A percentile compares a stretch with the other conserved stretches of the same genome.
Conservation (phyloP, 495 filamentous ascomycete genomes). For the Penicillium diatomitis region DNA sequence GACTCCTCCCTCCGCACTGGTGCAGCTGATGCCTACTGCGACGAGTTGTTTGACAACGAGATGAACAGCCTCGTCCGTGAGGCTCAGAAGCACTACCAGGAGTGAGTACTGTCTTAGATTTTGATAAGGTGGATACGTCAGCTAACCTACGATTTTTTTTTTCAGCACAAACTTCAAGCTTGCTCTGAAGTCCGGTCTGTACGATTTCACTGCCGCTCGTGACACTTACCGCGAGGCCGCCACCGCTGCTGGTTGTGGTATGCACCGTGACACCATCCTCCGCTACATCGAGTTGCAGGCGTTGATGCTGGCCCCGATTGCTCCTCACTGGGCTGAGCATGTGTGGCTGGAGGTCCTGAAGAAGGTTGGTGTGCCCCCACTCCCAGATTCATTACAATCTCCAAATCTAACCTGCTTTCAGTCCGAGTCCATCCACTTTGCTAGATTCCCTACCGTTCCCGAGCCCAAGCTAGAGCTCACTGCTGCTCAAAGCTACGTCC, state of each 20-base stretch:
- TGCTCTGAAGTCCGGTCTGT: slow-evolving; percentile 81
- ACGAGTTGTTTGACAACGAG: slow-evolving; percentile 87
- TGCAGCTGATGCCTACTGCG: slow-evolving; percentile 67
- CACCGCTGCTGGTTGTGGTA: slow-evolving; percentile 61
- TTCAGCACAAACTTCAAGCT: slow-evolving; percentile 72
- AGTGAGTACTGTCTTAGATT: slow-evolving; percentile 28
- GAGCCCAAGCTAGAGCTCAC: slow-evolving; percentile 52
- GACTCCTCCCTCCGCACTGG: slow-evolving; percentile 67
- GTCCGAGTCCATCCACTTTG: slow-evolving; percentile 65
- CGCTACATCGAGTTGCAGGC: slow-evolving; percentile 85
- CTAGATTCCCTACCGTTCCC: slow-evolving; percentile 64
- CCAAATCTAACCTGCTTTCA: slow-evolving; percentile 13
- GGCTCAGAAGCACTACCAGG: slow-evolving; percentile 64
- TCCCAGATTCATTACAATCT: background rate
- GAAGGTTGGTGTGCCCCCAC: slow-evolving; percentile 39
- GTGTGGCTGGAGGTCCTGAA: slow-evolving; percentile 84
- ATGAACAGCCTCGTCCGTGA: slow-evolving; percentile 75
- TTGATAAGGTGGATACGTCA: background rate
- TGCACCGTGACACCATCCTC: slow-evolving; percentile 68
- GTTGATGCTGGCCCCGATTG: slow-evolving; percentile 65
- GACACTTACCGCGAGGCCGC: slow-evolving; percentile 85
- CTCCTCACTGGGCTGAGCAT: slow-evolving; percentile 92
- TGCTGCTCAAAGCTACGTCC: slow-evolving; percentile 74
- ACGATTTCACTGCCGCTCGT: slow-evolving; percentile 77
- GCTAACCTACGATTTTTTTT: slow-evolving; percentile 20